Percentiles rank a stretch among this genome's conserved stretches.
Conservation (phyloP, 768 basidiomycete genomes). For the Mycena epipterygia region DNA sequence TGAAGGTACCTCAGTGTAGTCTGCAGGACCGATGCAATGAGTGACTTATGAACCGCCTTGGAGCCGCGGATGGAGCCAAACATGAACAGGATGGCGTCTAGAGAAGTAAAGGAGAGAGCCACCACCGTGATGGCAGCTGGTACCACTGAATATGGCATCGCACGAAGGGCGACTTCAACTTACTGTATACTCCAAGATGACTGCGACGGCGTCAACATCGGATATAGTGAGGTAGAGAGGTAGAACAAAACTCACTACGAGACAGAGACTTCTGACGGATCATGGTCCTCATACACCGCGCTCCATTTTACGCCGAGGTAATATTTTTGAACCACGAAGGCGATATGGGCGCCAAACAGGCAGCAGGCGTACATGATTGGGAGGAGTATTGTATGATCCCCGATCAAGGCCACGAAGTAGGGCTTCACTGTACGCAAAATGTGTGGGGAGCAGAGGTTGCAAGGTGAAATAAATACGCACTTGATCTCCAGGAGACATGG, state of each 20-base stretch:
- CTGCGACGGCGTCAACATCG: neutral
- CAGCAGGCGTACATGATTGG: constrained; percentile 5
- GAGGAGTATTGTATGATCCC: neutral
- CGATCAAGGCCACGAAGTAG: constrained; percentile 2
- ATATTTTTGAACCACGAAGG: constrained; percentile 9
- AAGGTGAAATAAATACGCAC: neutral
- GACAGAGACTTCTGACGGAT: constrained; percentile 6
- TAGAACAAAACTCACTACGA: neutral
- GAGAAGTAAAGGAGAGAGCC: too few relatives aligned
- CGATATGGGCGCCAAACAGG: too few relatives aligned
- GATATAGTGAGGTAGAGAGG: neutral
- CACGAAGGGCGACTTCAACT: too few relatives aligned
- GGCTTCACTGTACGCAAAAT: neutral
- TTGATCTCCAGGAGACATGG: constrained; percentile 5
- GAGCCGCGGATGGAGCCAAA: too few relatives aligned
- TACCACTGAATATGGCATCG: too few relatives aligned
- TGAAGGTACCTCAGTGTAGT: too few relatives aligned
- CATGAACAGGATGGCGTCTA: too few relatives aligned
- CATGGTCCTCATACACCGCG: constrained; percentile 6
- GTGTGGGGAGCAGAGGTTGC: neutral
- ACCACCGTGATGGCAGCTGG: too few relatives aligned
- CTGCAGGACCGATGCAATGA: too few relatives aligned
- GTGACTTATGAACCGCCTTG: too few relatives aligned
- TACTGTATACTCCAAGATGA: constrained; percentile 11
- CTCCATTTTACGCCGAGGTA: constrained; percentile 8